Evolutionary conservation across 768 basidiomycete genomes (phyloP), one percentile per base, ranked within the genome.

Genomic region (Phaeotremella fagi): DNA sequence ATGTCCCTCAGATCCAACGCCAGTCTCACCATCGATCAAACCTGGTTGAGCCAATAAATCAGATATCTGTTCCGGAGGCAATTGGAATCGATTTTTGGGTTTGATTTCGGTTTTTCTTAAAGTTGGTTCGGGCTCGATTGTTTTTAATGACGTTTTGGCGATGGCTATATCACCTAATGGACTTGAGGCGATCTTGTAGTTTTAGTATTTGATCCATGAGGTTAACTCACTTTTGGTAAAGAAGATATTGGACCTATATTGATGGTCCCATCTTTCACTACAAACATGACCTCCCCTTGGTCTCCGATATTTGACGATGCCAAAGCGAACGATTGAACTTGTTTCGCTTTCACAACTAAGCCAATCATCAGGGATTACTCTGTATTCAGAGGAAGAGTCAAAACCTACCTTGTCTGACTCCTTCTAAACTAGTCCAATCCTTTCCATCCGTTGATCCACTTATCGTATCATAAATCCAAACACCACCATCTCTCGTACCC

Each of bases 401-500:
- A 57, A 41, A 20, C 64, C 43, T 28, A 66, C 68, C 48, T 27
- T 63, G 60, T 36, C 58, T 52, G 53, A 60, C 57, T 0, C 63
- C 60, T 14, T 60, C 69, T 3, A 71, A 11, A 3, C 51, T 60
- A 3, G 52, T 38, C 63, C 63, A 66, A 15, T 53, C 51, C 16
- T 58, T 54, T 7, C 37, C 42, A 15, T 52, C 38, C 26, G 31
- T 50, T 16, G 48, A 48, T 11, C 70, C 68, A 24, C 54, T 50
- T 1, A 71, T 43, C 1, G 72, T 52, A 44, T 74, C 69, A 61
- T 63, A 74, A 9, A 70, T 22, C 4, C 60, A 45, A 12, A 74
- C 68, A 15, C 72, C 72, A 4, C 64, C 67, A 15, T 74, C 69
- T 41, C 52, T 60, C 3, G 57, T 64, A 4, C 69, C 73, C 3